Base-by-base conservation (phyloP, 2,329 filamentous ascomycete species). In the Aspergillus brunneoviolaceus region DNA sequence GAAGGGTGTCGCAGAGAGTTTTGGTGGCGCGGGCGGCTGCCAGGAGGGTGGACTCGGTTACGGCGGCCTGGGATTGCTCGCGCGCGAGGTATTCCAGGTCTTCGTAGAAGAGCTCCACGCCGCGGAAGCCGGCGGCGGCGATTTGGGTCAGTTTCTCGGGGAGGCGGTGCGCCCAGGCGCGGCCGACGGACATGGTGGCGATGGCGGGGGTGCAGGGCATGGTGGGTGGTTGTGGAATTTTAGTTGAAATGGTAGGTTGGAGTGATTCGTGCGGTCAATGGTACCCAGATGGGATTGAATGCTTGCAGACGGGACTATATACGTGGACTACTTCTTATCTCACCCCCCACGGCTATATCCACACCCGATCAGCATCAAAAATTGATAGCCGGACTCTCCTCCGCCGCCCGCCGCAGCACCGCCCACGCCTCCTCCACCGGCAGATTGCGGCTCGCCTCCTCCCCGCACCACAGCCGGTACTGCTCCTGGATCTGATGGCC, bases 101-200 rank as follows among this genome's bases (percentile, higher is more conserved):
- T 71, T 94, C 90, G 73, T 89, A 87, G 79, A 92, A 92, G 21
- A 92, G 81, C 72, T 94, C 90, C 64, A 94, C 84, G 55, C 88
- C 89, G 60, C 83, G 74, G 70, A 91, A 86, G 21, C 87, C 87
- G 66, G 89, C 82, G 57, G 81, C 78, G 5, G 82, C 79, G 6
- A 89, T 89, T 77, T 87, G 84, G 67, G 86, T 79, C 51, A 93
- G 82, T 70, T 92, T 93, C 68, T 84, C 77, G 2, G 80, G 72
- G 45, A 93, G 79, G 19, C 80, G 77, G 73, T 94, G 90, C 63
- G 87, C 85, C 71, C 87, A 88, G 69, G 85, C 86, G 51, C 89
- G 86, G 47, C 90, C 89, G 0, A 93, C 81, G 48, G 89, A 92
- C 81, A 91, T 89, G 63, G 87, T 88, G 57, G 86, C 86, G 69